A percentile compares a stretch with the other conserved stretches of the same genome.
Evolutionary conservation across 2,329 filamentous ascomycete species (phyloP).

Genomic region (Microthyrium microscopicum): DNA sequence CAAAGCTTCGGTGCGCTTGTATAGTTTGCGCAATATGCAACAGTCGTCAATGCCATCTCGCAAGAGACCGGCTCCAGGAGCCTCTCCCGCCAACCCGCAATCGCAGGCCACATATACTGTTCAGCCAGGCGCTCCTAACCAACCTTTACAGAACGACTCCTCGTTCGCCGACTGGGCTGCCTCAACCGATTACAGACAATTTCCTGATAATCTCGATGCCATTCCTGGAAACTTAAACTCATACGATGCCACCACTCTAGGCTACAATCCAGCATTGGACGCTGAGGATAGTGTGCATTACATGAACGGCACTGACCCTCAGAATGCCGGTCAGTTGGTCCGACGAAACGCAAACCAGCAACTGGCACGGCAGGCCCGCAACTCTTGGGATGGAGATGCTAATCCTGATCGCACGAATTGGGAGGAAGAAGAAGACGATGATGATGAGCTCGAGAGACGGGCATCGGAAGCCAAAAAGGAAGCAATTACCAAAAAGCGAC

Average conservation of each 20-base stretch:
- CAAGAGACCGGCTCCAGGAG: constrained; percentile 5
- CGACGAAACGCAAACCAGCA: constrained; percentile 30
- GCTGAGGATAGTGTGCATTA: background rate
- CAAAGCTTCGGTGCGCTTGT: too few relatives aligned
- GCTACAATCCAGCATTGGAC: constrained; percentile 2
- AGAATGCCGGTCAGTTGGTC: constrained; percentile 29
- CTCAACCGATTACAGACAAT: constrained; percentile 1
- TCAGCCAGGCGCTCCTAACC: background rate
- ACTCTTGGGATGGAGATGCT: constrained; percentile 21
- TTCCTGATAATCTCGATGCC: background rate
- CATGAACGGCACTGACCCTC: constrained; percentile 10
- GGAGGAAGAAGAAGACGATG: constrained; percentile 43
- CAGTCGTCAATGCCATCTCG: constrained; percentile 1
- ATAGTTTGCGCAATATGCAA: too few relatives aligned
- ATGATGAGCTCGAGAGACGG: constrained; percentile 64
- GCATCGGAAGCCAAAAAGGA: constrained; percentile 74
- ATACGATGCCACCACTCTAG: constrained; percentile 4
- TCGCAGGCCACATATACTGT: background rate
- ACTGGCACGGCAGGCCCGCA: constrained; percentile 21
- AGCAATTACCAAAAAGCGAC: constrained; percentile 76
- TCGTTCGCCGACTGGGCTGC: constrained; percentile 4
- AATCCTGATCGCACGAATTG: constrained; percentile 11
- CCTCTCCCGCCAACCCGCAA: constrained; percentile 3
- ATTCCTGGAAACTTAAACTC: background rate
- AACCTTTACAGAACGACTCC: constrained; percentile 1